Conservation (phyloP, 2,329 filamentous ascomycete genomes). For the Tolypocladium endophyticum region DNA sequence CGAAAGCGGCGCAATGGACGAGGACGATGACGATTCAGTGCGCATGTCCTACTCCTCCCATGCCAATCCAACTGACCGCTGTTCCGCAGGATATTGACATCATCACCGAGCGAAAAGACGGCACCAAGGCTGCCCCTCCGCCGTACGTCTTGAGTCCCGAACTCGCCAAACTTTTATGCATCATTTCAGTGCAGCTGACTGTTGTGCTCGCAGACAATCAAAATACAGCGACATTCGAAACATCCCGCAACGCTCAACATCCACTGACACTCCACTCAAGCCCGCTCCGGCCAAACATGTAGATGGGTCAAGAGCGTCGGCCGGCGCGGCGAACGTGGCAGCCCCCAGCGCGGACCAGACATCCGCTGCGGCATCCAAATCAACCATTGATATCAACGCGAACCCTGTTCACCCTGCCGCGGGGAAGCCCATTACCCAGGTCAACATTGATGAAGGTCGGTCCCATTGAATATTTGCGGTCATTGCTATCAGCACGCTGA, state of each 20-base stretch:
- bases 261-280: slow-evolving; percentile 39
- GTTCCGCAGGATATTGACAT: slow-evolving; percentile 51
- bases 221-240: slow-evolving; percentile 57
- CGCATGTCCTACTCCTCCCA: background rate
- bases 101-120: slow-evolving; percentile 57
- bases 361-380: slow-evolving; percentile 61
- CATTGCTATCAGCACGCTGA: slow-evolving; percentile 3
- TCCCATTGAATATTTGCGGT: background rate
- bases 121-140: slow-evolving; percentile 47
- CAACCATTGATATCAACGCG: slow-evolving; percentile 73
- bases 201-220: slow-evolving; percentile 33
- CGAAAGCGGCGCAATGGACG: slow-evolving; percentile 48
- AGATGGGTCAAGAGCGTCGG: slow-evolving; percentile 21
- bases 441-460: slow-evolving; percentile 60
- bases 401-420: slow-evolving; percentile 69
- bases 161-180: background rate
- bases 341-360: slow-evolving; percentile 40
- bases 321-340: slow-evolving; percentile 16
- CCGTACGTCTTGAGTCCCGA: slow-evolving; percentile 30
- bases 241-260: slow-evolving; percentile 48
- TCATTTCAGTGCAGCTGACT: slow-evolving; percentile 1
- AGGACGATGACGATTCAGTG: slow-evolving; percentile 41
- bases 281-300: slow-evolving; percentile 36
- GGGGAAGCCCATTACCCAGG: slow-evolving; percentile 70
- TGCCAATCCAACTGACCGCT: background rate